Evolutionary conservation across 148 eudicot genomes (phyloP).

Genomic region (Silene uniflora): DNA sequence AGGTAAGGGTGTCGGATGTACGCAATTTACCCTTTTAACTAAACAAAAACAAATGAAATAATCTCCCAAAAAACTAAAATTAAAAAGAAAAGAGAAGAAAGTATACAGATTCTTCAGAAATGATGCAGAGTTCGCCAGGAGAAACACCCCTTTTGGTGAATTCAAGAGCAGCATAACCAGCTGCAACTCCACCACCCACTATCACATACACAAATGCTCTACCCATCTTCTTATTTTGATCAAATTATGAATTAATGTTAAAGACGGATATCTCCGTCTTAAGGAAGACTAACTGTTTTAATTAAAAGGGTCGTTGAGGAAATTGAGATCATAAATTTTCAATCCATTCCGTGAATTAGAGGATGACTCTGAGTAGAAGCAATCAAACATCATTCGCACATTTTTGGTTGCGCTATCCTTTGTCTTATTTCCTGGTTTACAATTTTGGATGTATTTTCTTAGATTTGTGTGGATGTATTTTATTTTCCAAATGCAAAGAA

Average conservation of each 20-base stretch:
- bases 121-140: slow-evolving; percentile 91
- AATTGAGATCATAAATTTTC: background rate
- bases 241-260: background rate
- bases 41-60: too few relatives aligned
- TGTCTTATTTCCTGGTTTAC: background rate
- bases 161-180: slow-evolving; percentile 96
- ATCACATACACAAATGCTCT: slow-evolving; percentile 90
- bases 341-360: slow-evolving; percentile 1
- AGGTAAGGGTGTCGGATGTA: too few relatives aligned
- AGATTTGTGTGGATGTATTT: background rate
- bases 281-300: background rate
- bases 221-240: slow-evolving; percentile 42
- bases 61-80: background rate
- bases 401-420: slow-evolving; percentile 7
- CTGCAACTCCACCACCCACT: slow-evolving; percentile 93
- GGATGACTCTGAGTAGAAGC: background rate
- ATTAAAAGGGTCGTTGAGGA: background rate
- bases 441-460: background rate
- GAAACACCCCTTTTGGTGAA: slow-evolving; percentile 63
- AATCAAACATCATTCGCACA: slow-evolving; percentile 2
- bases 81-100: background rate
- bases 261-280: too few relatives aligned
- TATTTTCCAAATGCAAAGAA: too few relatives aligned
- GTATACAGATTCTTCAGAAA: slow-evolving; percentile 79
- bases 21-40: background rate